phyloP scores from a whole-genome alignment of 2,329 filamentous ascomycete genomes.

The Trichophyton schoenleinii region DNA sequence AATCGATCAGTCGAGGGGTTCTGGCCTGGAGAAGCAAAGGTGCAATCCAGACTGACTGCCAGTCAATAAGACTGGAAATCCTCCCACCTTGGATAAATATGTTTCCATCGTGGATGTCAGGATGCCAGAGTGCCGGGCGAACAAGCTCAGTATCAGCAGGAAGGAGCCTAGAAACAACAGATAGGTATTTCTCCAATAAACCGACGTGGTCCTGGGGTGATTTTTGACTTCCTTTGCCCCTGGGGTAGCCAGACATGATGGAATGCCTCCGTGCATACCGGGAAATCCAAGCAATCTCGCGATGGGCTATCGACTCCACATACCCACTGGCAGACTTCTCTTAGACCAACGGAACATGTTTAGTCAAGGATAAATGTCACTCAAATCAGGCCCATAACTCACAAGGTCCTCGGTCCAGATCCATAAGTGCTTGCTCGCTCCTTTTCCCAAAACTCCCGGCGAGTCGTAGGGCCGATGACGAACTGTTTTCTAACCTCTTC shows the following conservation, averaged over 20 bases:
- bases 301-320: constrained; percentile 5
- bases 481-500: constrained; percentile 11
- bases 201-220: not conserved
- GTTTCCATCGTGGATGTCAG: constrained; percentile 28
- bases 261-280: not conserved
- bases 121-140: constrained; percentile 28
- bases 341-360: constrained; percentile 16
- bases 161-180: not conserved
- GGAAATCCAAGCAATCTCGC: constrained; percentile 7
- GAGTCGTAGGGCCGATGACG: constrained; percentile 6
- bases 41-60: not conserved
- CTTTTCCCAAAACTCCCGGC: constrained; percentile 22
- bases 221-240: constrained; percentile 1
- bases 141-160: constrained; percentile 13
- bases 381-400: constrained; percentile 8
- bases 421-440: constrained; percentile 23
- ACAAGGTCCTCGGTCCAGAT: constrained; percentile 33
- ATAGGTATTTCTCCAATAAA: constrained; percentile 7
- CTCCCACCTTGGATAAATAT: constrained; percentile 25
- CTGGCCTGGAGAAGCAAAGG: constrained; percentile 5
- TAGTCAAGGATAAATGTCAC: not conserved
- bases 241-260: constrained; percentile 6
- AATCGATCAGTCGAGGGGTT: constrained; percentile 10
- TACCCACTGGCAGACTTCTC: constrained; percentile 18
- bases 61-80: constrained; percentile 28